These are phyloP conservation scores for Neoascochyta sp. DNA, from an alignment of 2,329 filamentous ascomycete genomes.

Conservation along the genomic window DNA sequence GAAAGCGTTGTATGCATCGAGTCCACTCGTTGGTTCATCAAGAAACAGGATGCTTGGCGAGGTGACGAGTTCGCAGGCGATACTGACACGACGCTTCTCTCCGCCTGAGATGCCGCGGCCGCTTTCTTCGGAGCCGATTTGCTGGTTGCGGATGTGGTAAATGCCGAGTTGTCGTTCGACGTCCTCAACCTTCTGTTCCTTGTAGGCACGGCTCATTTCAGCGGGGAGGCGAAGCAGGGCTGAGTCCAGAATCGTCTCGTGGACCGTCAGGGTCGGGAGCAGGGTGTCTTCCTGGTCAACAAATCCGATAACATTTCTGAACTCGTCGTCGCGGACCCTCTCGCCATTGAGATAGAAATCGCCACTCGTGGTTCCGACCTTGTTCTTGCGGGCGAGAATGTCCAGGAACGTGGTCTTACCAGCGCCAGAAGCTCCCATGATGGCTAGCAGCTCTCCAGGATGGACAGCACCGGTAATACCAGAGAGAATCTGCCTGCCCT, in stretches of 20 bases:
- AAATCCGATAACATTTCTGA: conserved; percentile 89
- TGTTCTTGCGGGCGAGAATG: conserved; percentile 94
- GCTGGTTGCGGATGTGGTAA: conserved; percentile 85
- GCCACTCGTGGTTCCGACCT: conserved; percentile 73
- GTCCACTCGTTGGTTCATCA: conserved; percentile 92
- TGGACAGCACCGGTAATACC: conserved; percentile 82
- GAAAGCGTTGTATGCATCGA: conserved; percentile 96
- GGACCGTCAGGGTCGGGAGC: conserved; percentile 90
- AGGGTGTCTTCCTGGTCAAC: conserved; percentile 98
- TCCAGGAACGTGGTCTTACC: conserved; percentile 97
- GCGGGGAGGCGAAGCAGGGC: conserved; percentile 86
- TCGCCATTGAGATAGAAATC: conserved; percentile 93
- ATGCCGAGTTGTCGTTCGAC: conserved; percentile 96
- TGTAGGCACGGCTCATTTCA: conserved; percentile 82
- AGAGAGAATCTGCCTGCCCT: conserved; percentile 79
- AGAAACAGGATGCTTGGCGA: conserved; percentile 96
- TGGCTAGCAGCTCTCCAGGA: conserved; percentile 91
- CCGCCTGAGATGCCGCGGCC: conserved; percentile 95
- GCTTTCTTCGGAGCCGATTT: conserved; percentile 94
- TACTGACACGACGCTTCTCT: conserved; percentile 92
- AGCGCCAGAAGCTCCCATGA: conserved; percentile 97
- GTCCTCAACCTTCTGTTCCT: conserved; percentile 86
- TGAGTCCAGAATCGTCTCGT: conserved; percentile 95
- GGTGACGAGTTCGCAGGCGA: conserved; percentile 95
- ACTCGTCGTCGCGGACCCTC: conserved; percentile 77